Evolutionary conservation across 495 filamentous ascomycete species (phyloP).

Genomic region (Penicillium malachiteum): DNA sequence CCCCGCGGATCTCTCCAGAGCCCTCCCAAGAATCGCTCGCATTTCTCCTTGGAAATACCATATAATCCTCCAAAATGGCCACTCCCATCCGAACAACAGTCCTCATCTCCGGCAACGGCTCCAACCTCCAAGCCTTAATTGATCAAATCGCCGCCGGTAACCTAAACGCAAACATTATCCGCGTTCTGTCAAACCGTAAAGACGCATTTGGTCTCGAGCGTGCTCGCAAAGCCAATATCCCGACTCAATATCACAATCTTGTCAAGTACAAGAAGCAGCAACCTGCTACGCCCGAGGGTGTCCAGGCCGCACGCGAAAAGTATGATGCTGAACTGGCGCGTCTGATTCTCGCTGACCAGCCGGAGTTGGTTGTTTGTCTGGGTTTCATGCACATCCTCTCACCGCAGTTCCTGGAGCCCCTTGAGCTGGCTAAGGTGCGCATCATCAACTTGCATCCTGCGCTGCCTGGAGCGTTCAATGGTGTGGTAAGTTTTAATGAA

Average conservation of each 20-base stretch:
- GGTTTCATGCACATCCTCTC: conserved; percentile 61
- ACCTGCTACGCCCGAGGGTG: conserved; percentile 40
- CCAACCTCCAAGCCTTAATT: conserved; percentile 90
- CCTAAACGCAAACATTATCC: conserved; percentile 65
- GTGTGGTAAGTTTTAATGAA: conserved; percentile 47
- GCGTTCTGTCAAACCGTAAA: conserved; percentile 81
- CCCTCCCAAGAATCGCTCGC: background rate
- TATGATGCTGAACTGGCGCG: conserved; percentile 82
- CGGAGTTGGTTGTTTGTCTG: conserved; percentile 67
- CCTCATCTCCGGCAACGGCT: conserved; percentile 76
- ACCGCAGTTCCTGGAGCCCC: conserved; percentile 61
- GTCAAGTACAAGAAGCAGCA: conserved; percentile 62
- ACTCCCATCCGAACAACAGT: conserved; percentile 52
- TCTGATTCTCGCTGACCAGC: conserved; percentile 63
- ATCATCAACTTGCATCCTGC: conserved; percentile 91
- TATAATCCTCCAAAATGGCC: conserved; percentile 24
- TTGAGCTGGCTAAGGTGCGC: conserved; percentile 56
- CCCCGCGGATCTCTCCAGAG: background rate
- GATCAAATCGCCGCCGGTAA: conserved; percentile 58
- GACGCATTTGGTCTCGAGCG: conserved; percentile 76
- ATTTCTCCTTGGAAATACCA: background rate
- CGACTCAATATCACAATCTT: conserved; percentile 84
- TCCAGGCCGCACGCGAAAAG: conserved; percentile 55
- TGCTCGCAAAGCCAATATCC: conserved; percentile 67
- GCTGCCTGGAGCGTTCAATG: conserved; percentile 73